Percentiles rank a stretch among this genome's conserved stretches.
Evolutionary conservation across 352 stramenopile genomes (phyloP).

Genomic region (Pythium monospermum): DNA sequence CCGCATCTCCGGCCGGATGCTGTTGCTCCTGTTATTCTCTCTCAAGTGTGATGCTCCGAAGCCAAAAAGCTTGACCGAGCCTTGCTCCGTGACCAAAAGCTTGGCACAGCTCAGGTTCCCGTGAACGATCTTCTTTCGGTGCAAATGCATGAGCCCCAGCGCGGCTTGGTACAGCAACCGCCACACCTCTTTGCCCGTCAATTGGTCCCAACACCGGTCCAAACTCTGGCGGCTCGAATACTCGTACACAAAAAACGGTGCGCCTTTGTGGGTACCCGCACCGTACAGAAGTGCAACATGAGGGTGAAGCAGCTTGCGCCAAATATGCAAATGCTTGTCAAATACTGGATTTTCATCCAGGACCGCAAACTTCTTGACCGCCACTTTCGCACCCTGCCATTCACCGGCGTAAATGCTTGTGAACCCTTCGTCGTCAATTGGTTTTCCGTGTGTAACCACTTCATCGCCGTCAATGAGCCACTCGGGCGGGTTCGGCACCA

Average conservation of each 20-base stretch:
- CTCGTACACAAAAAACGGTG: slow-evolving; percentile 31
- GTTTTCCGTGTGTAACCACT: background rate
- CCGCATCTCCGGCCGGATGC: background rate
- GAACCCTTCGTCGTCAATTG: slow-evolving; percentile 6
- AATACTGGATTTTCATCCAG: slow-evolving; percentile 22
- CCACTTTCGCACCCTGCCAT: slow-evolving; percentile 23
- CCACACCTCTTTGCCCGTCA: slow-evolving; percentile 13
- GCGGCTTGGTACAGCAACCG: slow-evolving; percentile 15
- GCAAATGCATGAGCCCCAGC: background rate
- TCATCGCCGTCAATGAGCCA: slow-evolving; percentile 6
- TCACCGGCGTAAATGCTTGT: slow-evolving; percentile 14
- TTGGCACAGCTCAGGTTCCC: slow-evolving; percentile 3
- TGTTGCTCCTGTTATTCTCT: background rate
- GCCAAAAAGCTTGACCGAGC: slow-evolving; percentile 10
- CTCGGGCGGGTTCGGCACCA: background rate
- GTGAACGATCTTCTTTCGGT: slow-evolving; percentile 1
- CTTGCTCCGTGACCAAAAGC: background rate
- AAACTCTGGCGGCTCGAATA: slow-evolving; percentile 18
- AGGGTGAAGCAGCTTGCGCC: slow-evolving; percentile 20
- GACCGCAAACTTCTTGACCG: slow-evolving; percentile 22
- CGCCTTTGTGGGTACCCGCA: slow-evolving; percentile 14
- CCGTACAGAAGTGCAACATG: slow-evolving; percentile 27
- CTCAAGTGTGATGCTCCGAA: slow-evolving; percentile 11
- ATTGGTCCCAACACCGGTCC: slow-evolving; percentile 18
- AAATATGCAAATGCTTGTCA: slow-evolving; percentile 25